These are phyloP conservation scores for Vitellaria paradoxa DNA, from an alignment of 179 eudicot species.

Conservation along the genomic window DNA sequence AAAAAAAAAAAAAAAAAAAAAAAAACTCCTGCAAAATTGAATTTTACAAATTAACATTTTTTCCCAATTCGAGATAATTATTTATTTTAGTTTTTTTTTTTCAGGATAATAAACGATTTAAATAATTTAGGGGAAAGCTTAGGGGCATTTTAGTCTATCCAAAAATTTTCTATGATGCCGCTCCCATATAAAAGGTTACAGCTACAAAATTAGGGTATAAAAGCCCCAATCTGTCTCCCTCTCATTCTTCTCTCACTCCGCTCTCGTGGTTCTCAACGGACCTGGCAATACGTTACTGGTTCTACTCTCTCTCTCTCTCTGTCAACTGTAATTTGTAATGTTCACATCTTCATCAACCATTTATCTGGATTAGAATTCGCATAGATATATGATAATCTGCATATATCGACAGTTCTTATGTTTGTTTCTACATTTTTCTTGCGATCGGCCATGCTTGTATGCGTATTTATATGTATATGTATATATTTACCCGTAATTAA, in stretches of 20 bases:
- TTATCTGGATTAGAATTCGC: neutral
- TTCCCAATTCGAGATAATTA: too few species aligned
- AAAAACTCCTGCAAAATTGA: too few species aligned
- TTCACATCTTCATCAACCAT: too few species aligned
- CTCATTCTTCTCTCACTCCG: conserved; percentile 9
- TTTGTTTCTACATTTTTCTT: neutral
- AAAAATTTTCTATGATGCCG: neutral
- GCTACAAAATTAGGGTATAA: conserved; percentile 56
- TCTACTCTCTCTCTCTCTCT: conserved; percentile 11
- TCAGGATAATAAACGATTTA: too few species aligned
- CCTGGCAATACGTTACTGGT: neutral
- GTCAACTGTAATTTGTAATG: neutral
- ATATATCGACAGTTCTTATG: neutral
- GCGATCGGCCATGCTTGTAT: neutral
- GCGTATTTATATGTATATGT: neutral
- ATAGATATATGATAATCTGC: too few species aligned
- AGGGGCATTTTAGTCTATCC: too few species aligned
- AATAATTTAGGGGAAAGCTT: too few species aligned
- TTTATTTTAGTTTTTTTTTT: too few species aligned
- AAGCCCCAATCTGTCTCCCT: conserved; percentile 40
- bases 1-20: too few species aligned
- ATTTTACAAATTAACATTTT: too few species aligned
- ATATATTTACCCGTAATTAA: neutral
- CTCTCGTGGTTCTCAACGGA: neutral
- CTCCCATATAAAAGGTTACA: conserved; percentile 30